These are phyloP conservation scores for Plasmodium fragile DNA, from an alignment of 169 alveolate species.

Conservation along the genomic window DNA sequence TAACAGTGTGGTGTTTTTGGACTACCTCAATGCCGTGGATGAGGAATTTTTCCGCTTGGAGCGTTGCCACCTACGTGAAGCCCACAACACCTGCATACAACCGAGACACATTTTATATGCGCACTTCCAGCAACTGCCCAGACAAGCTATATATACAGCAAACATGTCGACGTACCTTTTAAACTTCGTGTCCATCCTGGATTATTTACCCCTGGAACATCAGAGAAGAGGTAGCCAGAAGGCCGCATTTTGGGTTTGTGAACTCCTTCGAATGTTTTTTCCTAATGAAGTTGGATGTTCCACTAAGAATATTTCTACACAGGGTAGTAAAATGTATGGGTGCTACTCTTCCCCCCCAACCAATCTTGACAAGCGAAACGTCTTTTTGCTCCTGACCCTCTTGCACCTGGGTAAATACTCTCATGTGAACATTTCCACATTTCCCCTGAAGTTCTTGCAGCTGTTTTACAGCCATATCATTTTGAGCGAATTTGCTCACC, in stretches of 20 bases:
- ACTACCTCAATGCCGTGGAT: conserved; percentile 26
- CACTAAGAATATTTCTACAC: neutral
- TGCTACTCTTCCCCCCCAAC: neutral
- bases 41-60: neutral
- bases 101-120: neutral
- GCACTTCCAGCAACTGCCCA: conserved; percentile 22
- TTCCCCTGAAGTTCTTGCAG: neutral
- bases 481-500: neutral
- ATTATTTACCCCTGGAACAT: neutral
- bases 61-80: neutral
- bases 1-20: conserved; percentile 22
- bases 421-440: neutral
- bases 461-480: conserved; percentile 25
- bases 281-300: neutral
- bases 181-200: conserved; percentile 17
- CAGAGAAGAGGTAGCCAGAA: neutral
- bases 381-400: neutral
- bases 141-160: conserved; percentile 7
- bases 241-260: neutral
- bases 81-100: neutral
- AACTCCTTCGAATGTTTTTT: neutral
- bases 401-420: neutral
- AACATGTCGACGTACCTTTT: conserved; percentile 40
- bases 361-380: conserved; percentile 36
- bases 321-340: neutral